Conservation (phyloP, 306 rosid species). For the Senna tora region DNA sequence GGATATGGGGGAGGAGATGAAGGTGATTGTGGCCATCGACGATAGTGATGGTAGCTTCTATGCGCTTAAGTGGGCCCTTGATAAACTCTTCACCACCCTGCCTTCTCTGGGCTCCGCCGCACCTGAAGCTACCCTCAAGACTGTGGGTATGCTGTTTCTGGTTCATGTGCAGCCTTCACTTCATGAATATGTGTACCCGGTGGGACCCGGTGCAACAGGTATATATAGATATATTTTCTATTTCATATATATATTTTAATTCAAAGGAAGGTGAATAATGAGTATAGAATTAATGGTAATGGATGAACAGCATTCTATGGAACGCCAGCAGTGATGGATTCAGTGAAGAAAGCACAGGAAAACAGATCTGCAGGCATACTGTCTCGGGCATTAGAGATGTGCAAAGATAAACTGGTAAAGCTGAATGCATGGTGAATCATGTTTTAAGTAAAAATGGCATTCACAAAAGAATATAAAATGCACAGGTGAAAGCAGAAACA, state of each 20-base stretch:
- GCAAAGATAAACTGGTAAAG: constrained; percentile 53
- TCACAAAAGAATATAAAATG: neutral
- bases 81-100: constrained; percentile 34
- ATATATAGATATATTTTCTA: neutral
- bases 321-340: constrained; percentile 39
- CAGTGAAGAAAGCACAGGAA: constrained; percentile 53
- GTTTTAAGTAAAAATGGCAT: neutral
- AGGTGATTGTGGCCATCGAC: constrained; percentile 59
- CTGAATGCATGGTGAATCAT: neutral
- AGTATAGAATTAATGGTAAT: too few species aligned
- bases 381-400: constrained; percentile 50
- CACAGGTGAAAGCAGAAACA: constrained; percentile 57
- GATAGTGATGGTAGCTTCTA: constrained; percentile 52
- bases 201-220: constrained; percentile 43
- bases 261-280: too few species aligned
- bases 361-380: constrained; percentile 39
- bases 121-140: constrained; percentile 13
- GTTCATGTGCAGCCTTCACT: constrained; percentile 49
- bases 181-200: constrained; percentile 39
- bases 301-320: constrained; percentile 36
- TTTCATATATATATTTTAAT: too few species aligned
- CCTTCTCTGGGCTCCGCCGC: neutral
- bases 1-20: too few species aligned
- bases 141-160: constrained; percentile 36
- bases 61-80: constrained; percentile 48